These are phyloP conservation scores for Lasiodiplodia hormozganensis DNA, from an alignment of 2,329 filamentous ascomycete genomes.

Conservation along the genomic window DNA sequence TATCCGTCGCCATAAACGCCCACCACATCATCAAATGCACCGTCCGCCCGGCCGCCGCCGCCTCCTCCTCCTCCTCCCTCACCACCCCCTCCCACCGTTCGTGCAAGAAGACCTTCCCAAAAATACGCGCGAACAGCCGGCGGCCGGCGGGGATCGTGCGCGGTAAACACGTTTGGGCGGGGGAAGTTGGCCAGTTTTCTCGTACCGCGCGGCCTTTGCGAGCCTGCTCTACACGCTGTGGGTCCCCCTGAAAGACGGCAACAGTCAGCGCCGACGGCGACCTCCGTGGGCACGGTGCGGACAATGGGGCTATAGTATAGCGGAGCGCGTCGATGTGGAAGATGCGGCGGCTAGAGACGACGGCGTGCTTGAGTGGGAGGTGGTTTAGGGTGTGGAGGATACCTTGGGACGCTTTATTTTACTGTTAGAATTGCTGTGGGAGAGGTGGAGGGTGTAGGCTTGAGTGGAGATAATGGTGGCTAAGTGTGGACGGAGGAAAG, in stretches of 20 bases:
- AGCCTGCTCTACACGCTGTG: slow-evolving; percentile 41
- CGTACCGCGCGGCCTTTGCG: slow-evolving; percentile 31
- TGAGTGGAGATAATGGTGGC: not conserved
- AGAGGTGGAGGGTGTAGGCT: not conserved
- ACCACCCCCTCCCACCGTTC: too few relatives aligned
- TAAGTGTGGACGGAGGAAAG: not conserved
- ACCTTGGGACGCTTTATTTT: slow-evolving; percentile 29
- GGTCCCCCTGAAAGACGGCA: slow-evolving; percentile 40
- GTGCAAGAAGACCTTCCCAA: too few relatives aligned
- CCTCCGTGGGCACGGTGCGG: slow-evolving; percentile 41
- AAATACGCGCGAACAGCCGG: slow-evolving; percentile 45
- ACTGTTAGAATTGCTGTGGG: not conserved
- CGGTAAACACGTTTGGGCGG: slow-evolving; percentile 45
- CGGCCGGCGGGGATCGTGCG: slow-evolving; percentile 45
- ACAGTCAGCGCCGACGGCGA: slow-evolving; percentile 38
- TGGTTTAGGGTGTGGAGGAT: slow-evolving; percentile 38
- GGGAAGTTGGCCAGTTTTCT: slow-evolving; percentile 35
- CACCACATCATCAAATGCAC: slow-evolving; percentile 47
- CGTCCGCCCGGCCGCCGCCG: slow-evolving; percentile 33
- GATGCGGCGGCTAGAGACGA: slow-evolving; percentile 46
- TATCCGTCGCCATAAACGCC: slow-evolving; percentile 50
- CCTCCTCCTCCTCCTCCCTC: slow-evolving; percentile 32
- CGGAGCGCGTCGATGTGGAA: slow-evolving; percentile 50
- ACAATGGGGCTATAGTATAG: slow-evolving; percentile 42
- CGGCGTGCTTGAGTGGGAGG: slow-evolving; percentile 46